Evolutionary conservation across 495 filamentous ascomycete species (phyloP).

Genomic region (Annulohypoxylon stygium): DNA sequence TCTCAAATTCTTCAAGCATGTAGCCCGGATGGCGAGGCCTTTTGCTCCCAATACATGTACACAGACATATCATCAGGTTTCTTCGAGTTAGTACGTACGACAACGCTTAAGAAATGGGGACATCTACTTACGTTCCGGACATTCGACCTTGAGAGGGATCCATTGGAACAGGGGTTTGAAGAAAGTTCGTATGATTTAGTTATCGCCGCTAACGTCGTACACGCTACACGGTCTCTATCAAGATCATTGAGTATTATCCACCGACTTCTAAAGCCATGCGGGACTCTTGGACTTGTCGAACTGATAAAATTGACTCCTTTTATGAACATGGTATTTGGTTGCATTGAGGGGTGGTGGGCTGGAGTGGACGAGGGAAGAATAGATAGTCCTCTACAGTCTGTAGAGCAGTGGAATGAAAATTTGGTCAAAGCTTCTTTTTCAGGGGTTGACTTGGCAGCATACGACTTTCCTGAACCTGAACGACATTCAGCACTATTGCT

Average conservation of each 20-base stretch:
- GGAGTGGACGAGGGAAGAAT: neutral
- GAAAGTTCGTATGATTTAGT: neutral
- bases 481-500: neutral
- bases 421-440: neutral
- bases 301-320: neutral
- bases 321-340: neutral
- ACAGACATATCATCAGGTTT: neutral
- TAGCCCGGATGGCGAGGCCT: neutral
- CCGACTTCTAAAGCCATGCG: neutral
- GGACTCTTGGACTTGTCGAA: neutral
- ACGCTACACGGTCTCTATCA: neutral
- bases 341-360: neutral
- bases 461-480: slow-evolving; percentile 6
- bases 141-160: slow-evolving; percentile 2
- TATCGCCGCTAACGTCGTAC: neutral
- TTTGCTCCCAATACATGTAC: slow-evolving; percentile 2
- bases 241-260: neutral
- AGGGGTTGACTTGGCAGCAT: slow-evolving; percentile 1
- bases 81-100: slow-evolving; percentile 1
- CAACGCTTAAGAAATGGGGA: neutral
- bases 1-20: slow-evolving; percentile 1
- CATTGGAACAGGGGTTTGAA: neutral
- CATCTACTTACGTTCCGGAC: neutral
- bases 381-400: neutral
- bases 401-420: neutral